Evolutionary conservation across 345 rosid genomes (phyloP), one percentile per base, ranked within the genome.

Genomic region (Murraya koenigii): DNA sequence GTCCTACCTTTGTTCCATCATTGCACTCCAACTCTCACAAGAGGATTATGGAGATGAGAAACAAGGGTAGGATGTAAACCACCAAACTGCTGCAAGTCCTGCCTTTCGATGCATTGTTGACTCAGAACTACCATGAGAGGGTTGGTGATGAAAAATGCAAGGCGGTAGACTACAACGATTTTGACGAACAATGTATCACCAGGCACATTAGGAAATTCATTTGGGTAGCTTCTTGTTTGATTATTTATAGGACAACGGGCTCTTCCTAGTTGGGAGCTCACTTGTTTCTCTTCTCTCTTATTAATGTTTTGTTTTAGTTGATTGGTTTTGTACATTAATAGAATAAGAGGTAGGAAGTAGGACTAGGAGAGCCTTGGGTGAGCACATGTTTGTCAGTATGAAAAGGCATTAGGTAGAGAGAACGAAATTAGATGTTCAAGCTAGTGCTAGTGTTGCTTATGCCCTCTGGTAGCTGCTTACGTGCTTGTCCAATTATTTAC

Each of bases 41-140:
- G 89, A 92, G 83, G 91, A 90, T 94, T 26, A 28, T 91, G 15
- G 97, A 93, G 87, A 90, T 93, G 97, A 86, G 97, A 79, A 93
- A 78, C 83, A 86, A 87, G 80, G 60, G 69, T 67, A 66, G 59
- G 75, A 77, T 28, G 68, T 72, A 49, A 32, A 58, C 63, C 3
- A 20, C 26, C 19, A 26, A 32, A 7, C 94, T 47, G 93, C 92
- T 1, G 88, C 91, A 23, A 94, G 91, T 80, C 98, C 94, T 0
- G 89, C 90, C 19, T 94, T 89, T 73, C 39, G 77, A 82, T 76
- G 85, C 97, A 22, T 63, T 87, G 41, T 82, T 74, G 94, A 92
- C 81, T 89, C 94, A 3, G 69, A 90, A 90, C 76, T 87, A 90
- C 8, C 92, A 88, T 77, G 79, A 84, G 88, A 90, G 85, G 90